Percentiles rank a stretch among this genome's conserved stretches.
These are phyloP conservation scores for Pleurotus sapidus DNA, from an alignment of 768 basidiomycete species.

Conservation along the genomic window DNA sequence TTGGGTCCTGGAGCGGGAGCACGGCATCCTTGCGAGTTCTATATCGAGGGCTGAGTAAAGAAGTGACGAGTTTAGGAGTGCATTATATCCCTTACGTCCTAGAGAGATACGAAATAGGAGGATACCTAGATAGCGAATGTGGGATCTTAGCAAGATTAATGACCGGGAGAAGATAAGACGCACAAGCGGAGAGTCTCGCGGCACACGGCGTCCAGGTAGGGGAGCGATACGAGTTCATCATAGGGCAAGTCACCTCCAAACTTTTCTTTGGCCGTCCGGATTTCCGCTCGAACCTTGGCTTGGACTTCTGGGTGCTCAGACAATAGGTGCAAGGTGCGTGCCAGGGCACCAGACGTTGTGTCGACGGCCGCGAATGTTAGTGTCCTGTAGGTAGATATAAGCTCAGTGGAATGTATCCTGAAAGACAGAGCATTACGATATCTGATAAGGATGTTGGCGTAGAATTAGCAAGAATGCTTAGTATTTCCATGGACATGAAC, in stretches of 20 bases:
- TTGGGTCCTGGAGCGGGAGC: slow-evolving; percentile 31
- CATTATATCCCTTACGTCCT: slow-evolving; percentile 20
- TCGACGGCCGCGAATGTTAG: slow-evolving; percentile 40
- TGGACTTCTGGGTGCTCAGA: slow-evolving; percentile 34
- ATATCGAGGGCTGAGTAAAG: neutral
- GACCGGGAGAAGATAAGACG: slow-evolving; percentile 2
- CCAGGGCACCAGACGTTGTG: slow-evolving; percentile 36
- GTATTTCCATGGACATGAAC: no score
- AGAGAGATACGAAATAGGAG: slow-evolving; percentile 19
- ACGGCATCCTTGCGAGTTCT: slow-evolving; percentile 26
- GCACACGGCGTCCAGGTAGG: slow-evolving; percentile 38
- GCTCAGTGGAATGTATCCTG: neutral
- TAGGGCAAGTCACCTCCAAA: slow-evolving; percentile 25
- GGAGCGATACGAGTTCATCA: slow-evolving; percentile 32
- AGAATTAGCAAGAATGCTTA: no score
- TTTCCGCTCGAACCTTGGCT: slow-evolving; percentile 31
- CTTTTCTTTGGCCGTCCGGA: slow-evolving; percentile 22
- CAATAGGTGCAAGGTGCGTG: slow-evolving; percentile 29
- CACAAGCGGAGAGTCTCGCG: slow-evolving; percentile 37
- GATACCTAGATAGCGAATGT: slow-evolving; percentile 12
- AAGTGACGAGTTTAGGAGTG: neutral
- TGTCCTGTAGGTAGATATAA: slow-evolving; percentile 17
- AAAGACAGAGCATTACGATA: neutral
- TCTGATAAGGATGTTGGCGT: neutral
- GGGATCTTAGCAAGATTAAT: neutral